Evolutionary conservation across 306 rosid species (phyloP).

Genomic region (Mimosa bimucronata): DNA sequence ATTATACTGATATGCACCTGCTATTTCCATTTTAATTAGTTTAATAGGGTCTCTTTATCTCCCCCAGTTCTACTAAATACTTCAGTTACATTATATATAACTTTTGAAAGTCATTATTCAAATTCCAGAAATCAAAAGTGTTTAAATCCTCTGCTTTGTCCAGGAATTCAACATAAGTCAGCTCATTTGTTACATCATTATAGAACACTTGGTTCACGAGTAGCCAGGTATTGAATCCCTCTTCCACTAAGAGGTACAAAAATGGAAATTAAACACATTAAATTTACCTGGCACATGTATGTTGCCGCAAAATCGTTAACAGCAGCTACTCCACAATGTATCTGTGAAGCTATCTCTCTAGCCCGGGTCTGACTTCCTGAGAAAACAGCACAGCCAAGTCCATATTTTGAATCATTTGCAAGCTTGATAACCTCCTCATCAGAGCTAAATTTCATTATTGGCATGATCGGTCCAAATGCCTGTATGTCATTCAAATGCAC

Average conservation of each 20-base stretch:
- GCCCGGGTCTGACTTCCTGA: conserved; percentile 83
- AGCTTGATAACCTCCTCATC: conserved; percentile 82
- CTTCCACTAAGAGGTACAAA: neutral
- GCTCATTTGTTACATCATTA: neutral
- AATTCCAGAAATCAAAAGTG: neutral
- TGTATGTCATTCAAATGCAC: conserved; percentile 39
- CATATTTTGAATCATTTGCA: conserved; percentile 87
- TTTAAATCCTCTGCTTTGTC: conserved; percentile 6
- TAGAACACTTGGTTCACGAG: conserved; percentile 1
- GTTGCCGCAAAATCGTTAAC: conserved; percentile 79
- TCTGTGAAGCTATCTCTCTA: conserved; percentile 77
- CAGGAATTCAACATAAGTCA: neutral
- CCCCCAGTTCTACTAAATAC: neutral
- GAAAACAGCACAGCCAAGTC: conserved; percentile 95
- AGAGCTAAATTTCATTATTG: conserved; percentile 83
- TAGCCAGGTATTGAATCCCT: conserved; percentile 7
- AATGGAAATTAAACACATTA: neutral
- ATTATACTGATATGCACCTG: conserved; percentile 4
- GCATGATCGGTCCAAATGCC: conserved; percentile 96
- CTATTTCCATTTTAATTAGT: conserved; percentile 18
- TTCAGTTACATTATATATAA: neutral
- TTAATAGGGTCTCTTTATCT: neutral
- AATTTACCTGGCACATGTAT: conserved; percentile 87
- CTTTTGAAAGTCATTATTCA: neutral
- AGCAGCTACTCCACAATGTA: conserved; percentile 79